Evolutionary conservation across 768 basidiomycete species (phyloP).

Genomic region (Termitomyces titanicus): DNA sequence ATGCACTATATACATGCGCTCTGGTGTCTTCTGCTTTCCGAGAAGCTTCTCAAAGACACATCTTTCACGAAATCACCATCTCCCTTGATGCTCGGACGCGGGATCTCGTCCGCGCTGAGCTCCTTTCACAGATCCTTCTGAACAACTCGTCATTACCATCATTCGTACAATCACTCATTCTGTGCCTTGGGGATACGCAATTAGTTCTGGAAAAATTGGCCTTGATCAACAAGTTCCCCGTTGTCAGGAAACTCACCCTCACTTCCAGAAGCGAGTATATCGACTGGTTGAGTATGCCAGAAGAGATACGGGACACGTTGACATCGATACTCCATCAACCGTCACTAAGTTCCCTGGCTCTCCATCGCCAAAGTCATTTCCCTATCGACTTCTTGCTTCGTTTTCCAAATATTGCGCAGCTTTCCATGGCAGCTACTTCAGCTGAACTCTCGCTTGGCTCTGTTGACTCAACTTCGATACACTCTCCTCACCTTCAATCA

Average conservation of each 20-base stretch:
- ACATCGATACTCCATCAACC: background rate
- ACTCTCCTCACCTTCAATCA: background rate
- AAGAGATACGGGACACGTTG: background rate
- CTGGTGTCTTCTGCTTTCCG: background rate
- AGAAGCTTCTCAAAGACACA: background rate
- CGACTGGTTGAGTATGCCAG: background rate
- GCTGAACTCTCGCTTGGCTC: background rate
- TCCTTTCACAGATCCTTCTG: background rate
- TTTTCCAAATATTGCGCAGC: background rate
- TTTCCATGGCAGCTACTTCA: background rate
- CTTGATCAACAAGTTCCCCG: background rate
- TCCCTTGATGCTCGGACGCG: background rate
- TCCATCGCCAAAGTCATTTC: background rate
- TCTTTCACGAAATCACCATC: conserved; percentile 1
- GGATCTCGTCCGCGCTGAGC: background rate
- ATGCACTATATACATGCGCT: background rate
- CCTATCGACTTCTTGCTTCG: background rate
- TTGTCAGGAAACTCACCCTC: background rate
- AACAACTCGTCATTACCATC: background rate
- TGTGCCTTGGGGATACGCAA: background rate
- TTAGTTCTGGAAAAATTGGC: background rate
- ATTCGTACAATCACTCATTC: background rate
- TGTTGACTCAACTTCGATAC: too few species aligned
- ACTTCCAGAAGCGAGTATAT: background rate
- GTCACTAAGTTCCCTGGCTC: background rate